Evolutionary conservation across 1,139 yeast species (phyloP).

Genomic region (Sugiyamaella pinicola): DNA sequence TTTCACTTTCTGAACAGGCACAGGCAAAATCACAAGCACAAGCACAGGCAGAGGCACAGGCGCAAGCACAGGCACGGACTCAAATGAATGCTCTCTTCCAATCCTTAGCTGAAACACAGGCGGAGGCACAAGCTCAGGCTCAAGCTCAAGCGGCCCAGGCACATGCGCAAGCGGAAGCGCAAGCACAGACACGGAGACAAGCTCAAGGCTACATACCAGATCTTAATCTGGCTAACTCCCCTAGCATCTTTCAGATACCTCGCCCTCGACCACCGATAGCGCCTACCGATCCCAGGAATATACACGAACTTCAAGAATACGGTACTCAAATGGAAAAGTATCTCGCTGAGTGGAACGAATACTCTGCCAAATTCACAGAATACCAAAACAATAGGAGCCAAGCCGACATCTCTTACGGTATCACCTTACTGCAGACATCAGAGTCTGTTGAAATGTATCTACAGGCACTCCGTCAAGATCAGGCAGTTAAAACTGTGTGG

Average conservation of each 20-base stretch:
- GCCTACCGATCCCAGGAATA: conserved; percentile 5
- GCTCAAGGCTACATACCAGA: not conserved
- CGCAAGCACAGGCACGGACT: conserved; percentile 8
- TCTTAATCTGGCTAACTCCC: conserved; percentile 11
- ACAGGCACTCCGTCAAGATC: conserved; percentile 39
- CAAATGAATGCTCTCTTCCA: not conserved
- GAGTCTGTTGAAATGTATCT: conserved; percentile 34
- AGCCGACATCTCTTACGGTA: conserved; percentile 35
- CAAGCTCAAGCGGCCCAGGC: conserved; percentile 22
- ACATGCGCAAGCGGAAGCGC: conserved; percentile 1
- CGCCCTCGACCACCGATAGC: conserved; percentile 21
- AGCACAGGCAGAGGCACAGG: conserved; percentile 15
- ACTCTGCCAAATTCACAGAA: conserved; percentile 32
- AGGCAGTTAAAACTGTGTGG: conserved; percentile 34
- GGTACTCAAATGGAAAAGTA: conserved; percentile 31
- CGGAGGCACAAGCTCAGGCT: conserved; percentile 1
- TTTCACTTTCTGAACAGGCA: not conserved
- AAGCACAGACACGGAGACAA: conserved; percentile 9
- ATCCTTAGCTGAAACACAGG: not conserved
- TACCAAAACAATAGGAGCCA: conserved; percentile 37
- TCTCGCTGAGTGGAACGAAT: conserved; percentile 34
- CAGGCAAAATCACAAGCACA: no score
- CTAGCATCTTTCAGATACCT: conserved; percentile 3
- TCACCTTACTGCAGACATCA: conserved; percentile 28
- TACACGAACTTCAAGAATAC: conserved; percentile 23